Percentiles rank a stretch among this genome's conserved stretches.
phyloP scores from a whole-genome alignment of 192 early-diverging fungal genomes.

The Podila verticillata region DNA sequence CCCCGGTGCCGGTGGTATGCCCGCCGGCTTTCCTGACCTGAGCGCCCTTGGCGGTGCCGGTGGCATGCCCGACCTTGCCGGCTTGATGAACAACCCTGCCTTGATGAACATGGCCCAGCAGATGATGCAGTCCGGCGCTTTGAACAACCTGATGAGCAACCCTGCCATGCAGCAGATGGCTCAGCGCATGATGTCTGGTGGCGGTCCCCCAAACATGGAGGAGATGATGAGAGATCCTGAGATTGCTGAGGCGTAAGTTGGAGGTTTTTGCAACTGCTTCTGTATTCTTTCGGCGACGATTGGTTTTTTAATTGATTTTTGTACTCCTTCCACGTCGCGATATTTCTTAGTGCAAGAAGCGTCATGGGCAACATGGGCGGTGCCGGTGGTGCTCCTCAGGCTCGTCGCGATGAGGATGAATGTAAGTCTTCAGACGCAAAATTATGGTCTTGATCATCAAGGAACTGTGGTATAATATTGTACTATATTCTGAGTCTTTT shows the following conservation, averaged over 20 bases:
- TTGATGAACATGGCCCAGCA: constrained; percentile 96
- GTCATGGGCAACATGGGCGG: constrained; percentile 54
- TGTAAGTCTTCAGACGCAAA: constrained; percentile 4
- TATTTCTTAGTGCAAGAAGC: constrained; percentile 53
- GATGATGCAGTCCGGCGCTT: constrained; percentile 89
- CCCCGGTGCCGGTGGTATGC: constrained; percentile 29
- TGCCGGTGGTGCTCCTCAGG: constrained; percentile 21
- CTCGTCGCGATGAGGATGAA: constrained; percentile 19
- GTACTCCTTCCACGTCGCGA: background rate
- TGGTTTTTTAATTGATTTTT: background rate
- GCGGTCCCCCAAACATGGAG: constrained; percentile 61
- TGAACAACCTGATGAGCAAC: constrained; percentile 90
- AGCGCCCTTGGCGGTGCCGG: constrained; percentile 68
- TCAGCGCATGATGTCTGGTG: constrained; percentile 79
- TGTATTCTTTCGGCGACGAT: background rate
- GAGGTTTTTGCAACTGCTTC: constrained; percentile 15
- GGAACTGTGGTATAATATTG: background rate
- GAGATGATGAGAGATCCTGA: constrained; percentile 83
- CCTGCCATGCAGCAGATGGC: constrained; percentile 91
- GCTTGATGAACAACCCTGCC: constrained; percentile 92
- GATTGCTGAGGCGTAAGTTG: constrained; percentile 58
- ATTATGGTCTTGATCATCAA: background rate
- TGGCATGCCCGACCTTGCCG: constrained; percentile 80
- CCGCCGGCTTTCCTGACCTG: constrained; percentile 51
- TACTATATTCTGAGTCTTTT: background rate